phyloP scores from a whole-genome alignment of 345 rosid genomes.

The Rhizophora mangle region DNA sequence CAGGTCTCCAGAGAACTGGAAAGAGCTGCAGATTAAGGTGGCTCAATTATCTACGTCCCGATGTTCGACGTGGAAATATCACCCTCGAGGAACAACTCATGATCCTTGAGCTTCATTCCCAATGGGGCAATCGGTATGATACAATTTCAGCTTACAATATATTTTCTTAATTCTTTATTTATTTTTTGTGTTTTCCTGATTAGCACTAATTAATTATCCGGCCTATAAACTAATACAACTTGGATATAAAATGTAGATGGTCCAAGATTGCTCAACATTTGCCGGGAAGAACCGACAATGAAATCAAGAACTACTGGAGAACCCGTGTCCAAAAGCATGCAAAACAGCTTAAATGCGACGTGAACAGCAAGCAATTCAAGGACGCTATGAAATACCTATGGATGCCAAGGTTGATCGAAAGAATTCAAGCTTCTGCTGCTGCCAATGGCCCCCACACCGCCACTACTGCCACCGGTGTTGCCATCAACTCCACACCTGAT shows the following conservation, averaged over 20 bases:
- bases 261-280: conserved; percentile 36
- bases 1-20: conserved; percentile 36
- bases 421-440: conserved; percentile 67
- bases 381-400: conserved; percentile 31
- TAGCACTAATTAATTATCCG: no score
- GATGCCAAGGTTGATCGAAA: conserved; percentile 27
- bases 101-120: conserved; percentile 39
- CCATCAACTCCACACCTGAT: conserved; percentile 15
- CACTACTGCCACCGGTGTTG: conserved; percentile 17
- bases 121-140: conserved; percentile 34
- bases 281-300: conserved; percentile 39
- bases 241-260: conserved; percentile 15
- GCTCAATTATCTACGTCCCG: conserved; percentile 36
- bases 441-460: conserved; percentile 11
- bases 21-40: conserved; percentile 38
- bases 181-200: background rate
- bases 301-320: conserved; percentile 36
- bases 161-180: background rate
- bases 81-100: conserved; percentile 35
- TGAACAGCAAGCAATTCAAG: conserved; percentile 36
- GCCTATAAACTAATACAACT: no score
- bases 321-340: conserved; percentile 39
- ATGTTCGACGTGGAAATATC: conserved; percentile 38
- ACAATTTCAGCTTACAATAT: background rate
- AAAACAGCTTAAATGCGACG: conserved; percentile 37